Percentiles rank a stretch among this genome's conserved stretches.
Evolutionary conservation across 257 asterid genomes (phyloP).

Genomic region (Solanum pimpinellifolium): DNA sequence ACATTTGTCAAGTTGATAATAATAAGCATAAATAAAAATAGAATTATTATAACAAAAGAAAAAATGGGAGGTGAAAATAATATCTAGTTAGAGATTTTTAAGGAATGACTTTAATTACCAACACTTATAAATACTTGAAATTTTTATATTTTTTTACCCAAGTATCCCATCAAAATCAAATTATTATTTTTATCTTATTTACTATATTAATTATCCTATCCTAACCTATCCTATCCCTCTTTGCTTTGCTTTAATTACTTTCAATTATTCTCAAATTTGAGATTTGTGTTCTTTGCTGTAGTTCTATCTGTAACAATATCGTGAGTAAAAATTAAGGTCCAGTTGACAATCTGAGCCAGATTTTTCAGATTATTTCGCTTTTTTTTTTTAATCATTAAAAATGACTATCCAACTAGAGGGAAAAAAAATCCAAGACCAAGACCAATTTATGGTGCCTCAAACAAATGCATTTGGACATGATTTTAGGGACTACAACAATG

Average conservation of each 20-base stretch:
- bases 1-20: background rate
- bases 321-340: background rate
- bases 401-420: background rate
- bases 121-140: background rate
- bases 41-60: background rate
- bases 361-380: background rate
- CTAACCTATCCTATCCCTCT: background rate
- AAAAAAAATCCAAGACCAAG: background rate
- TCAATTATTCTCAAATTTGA: background rate
- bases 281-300: background rate
- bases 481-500: conserved; percentile 1
- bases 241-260: background rate
- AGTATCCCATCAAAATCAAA: background rate
- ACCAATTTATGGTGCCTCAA: background rate
- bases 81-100: background rate
- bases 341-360: background rate
- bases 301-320: background rate
- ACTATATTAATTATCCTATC: background rate
- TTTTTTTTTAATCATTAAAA: background rate
- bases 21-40: background rate
- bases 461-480: background rate
- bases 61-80: background rate
- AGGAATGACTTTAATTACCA: background rate
- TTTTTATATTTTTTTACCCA: too few species aligned
- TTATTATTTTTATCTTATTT: background rate